phyloP scores from a whole-genome alignment of 116 monocot species.

The Trichopus zeylanicus region DNA sequence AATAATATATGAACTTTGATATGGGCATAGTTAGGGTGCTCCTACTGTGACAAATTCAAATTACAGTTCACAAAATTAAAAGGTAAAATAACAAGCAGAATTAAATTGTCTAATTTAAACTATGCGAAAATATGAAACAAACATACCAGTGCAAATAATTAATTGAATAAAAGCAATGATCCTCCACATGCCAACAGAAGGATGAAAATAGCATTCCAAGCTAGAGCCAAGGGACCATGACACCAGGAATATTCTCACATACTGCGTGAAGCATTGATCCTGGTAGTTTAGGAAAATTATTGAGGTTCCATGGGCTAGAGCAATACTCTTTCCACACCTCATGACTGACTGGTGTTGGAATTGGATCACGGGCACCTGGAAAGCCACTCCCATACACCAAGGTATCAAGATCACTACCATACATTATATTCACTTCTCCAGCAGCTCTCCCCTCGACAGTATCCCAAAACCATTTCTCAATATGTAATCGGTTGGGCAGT shows the following conservation, averaged over 20 bases:
- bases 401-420: conserved; percentile 79
- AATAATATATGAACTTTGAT: not conserved
- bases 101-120: no score
- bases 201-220: conserved; percentile 81
- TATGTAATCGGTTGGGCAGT: conserved; percentile 22
- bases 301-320: conserved; percentile 75
- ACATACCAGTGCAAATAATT: conserved; percentile 87
- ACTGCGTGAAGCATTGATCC: conserved; percentile 71
- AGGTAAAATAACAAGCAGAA: no score
- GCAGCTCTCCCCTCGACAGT: conserved; percentile 72
- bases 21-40: no score
- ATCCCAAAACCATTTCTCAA: conserved; percentile 78
- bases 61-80: not conserved
- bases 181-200: conserved; percentile 95
- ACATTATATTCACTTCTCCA: conserved; percentile 76
- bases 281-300: conserved; percentile 67
- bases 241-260: conserved; percentile 66
- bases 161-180: conserved; percentile 86
- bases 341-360: conserved; percentile 21
- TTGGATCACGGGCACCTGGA: conserved; percentile 27
- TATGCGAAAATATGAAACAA: no score
- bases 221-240: conserved; percentile 93
- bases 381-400: conserved; percentile 62
- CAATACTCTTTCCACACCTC: conserved; percentile 44
- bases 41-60: no score